Base-by-base conservation (phyloP, 805 yeast genomes). In the Metschnikowia gelsemii region DNA sequence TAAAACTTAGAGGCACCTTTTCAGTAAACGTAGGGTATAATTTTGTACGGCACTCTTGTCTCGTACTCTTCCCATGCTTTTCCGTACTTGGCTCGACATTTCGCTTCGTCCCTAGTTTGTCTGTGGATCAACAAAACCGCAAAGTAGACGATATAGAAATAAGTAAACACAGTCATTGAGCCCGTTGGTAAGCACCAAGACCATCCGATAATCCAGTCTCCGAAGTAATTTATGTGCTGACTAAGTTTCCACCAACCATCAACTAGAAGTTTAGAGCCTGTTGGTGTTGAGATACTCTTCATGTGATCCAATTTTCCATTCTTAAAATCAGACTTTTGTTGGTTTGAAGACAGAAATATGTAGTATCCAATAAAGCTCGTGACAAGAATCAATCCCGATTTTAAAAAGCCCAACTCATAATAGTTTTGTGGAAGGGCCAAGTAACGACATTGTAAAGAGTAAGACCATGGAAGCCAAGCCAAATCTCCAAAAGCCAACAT, bases 181-280 rank as follows among this genome's bases (percentile, higher is more conserved):
- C 96, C 96, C 2, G 97, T 87, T 8, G 96, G 83, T 49, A 93
- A 70, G 62, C 96, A 88, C 96, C 96, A 91, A 32, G 95, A 80
- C 70, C 86, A 73, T 0, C 96, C 87, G 57, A 89, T 82, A 30
- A 93, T 60, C 90, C 96, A 88, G 67, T 93, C 99, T 31, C 99
- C 99, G 44, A 90, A 75, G 64, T 93, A 93, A 60, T 93, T 93
- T 58, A 87, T 88, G 62, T 93, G 99, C 52, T 95, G 96, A 5
- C 96, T 81, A 14, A 72, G 62, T 2, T 84, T 85, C 99, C 99
- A 93, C 99, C 98, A 93, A 2, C 98, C 96, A 56, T 88, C 93
- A 40, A 81, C 77, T 32, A 93, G 67, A 49, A 93, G 73, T 57
- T 79, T 85, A 19, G 96, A 83, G 1, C 95, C 95, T 12, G 84